Base-by-base conservation (phyloP, 208 protist species). In the Leishmania tarentolae region DNA sequence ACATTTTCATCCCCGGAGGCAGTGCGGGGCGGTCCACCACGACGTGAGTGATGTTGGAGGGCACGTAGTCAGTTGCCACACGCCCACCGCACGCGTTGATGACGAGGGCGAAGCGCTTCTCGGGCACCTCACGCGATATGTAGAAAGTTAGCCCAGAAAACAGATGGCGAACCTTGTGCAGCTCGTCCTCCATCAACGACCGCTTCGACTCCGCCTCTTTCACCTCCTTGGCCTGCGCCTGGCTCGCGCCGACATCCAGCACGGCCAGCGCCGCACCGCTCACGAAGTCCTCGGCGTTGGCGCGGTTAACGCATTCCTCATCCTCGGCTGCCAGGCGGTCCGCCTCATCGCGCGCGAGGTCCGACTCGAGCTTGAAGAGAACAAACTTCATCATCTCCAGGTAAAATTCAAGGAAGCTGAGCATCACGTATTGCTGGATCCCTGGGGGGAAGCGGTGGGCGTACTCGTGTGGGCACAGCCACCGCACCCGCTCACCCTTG, bases 331-430 rank as follows among this genome's bases (percentile, higher is more conserved):
- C 91, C 42, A 96, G 87, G n/a, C 90, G 85, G 79, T 95, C 92
- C 5, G 75, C 81, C 79, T 93, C 88, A 42, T 93, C 85, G 6
- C 94, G 83, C 21, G 87, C 80, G 11, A 94, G 81, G 47, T 94
- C 87, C 42, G 86, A 52, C 88, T 99, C 99, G n/a, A 99, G 94
- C 83, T 99, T 98, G 90, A 95, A 99, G 70, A 99, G 94, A 28
- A 99, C 95, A 80, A 99, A 99, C 35, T 93, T 91, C 87, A 99
- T 89, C 79, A 99, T 86, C 52, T 98, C 96, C 31, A 96, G 65
- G 88, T 99, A 99, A 77, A 99, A 99, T 90, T 99, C 93, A 0
- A 99, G 86, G 87, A 99, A 99, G 74, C 92, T 99, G 40, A 98
- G 78, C 81, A 99, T 92, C 46, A 99, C 92, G 57, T 98, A 95